These are phyloP conservation scores for Kluyveromyces siamensis DNA, from an alignment of 805 yeast genomes.

Conservation along the genomic window DNA sequence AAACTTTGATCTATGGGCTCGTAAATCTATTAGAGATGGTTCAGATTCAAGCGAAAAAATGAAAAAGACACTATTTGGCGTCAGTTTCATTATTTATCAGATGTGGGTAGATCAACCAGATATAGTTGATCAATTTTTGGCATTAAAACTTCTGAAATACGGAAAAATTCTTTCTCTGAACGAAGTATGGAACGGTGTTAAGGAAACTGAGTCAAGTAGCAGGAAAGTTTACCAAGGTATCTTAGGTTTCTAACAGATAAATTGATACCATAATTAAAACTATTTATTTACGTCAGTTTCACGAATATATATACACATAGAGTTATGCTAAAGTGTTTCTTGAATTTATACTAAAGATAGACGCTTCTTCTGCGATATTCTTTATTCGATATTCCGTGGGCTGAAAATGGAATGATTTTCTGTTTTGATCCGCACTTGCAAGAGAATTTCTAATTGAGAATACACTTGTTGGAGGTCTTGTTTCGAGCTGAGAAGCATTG, in stretches of 20 bases:
- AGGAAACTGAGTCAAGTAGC: slow-evolving; percentile 6
- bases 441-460: neutral
- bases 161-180: slow-evolving; percentile 17
- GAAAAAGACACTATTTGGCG: slow-evolving; percentile 35
- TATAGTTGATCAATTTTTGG: slow-evolving; percentile 25
- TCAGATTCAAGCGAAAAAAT: slow-evolving; percentile 39
- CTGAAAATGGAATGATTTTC: neutral
- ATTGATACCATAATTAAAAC: neutral
- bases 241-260: slow-evolving; percentile 6
- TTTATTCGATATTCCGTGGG: neutral
- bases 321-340: slow-evolving; percentile 1
- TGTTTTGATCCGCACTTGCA: slow-evolving; percentile 1
- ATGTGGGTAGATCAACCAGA: slow-evolving; percentile 25
- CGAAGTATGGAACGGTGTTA: slow-evolving; percentile 16
- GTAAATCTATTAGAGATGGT: slow-evolving; percentile 38
- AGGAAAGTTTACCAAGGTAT: slow-evolving; percentile 9
- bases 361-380: neutral
- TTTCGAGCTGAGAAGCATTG: neutral
- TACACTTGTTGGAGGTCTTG: neutral
- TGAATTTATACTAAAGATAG: slow-evolving; percentile 1
- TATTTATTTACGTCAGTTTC: neutral
- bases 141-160: slow-evolving; percentile 26
- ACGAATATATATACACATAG: neutral
- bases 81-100: slow-evolving; percentile 28
- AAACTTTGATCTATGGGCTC: slow-evolving; percentile 44